These are phyloP conservation scores for Effrenium voratum DNA, from an alignment of 73 alveolate species.

Conservation along the genomic window DNA sequence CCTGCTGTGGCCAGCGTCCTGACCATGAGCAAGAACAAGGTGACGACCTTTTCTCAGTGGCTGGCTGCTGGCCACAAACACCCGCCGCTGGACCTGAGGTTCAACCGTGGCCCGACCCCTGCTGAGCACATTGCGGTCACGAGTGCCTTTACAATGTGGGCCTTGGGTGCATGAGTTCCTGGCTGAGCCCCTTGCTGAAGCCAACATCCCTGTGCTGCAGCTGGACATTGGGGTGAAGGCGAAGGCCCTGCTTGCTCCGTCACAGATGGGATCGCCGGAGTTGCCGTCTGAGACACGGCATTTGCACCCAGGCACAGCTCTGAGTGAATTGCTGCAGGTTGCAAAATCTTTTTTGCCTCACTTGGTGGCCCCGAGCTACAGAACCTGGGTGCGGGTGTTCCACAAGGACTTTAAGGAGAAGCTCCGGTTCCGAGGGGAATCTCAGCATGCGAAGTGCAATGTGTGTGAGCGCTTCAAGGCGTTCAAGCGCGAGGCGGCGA, in stretches of 20 bases:
- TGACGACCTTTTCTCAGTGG: background rate
- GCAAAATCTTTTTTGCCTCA: background rate
- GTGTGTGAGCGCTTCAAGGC: background rate
- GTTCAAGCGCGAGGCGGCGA: background rate
- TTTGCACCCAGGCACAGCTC: background rate
- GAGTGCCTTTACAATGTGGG: slow-evolving; percentile 5
- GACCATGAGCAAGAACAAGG: background rate
- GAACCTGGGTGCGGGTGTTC: background rate
- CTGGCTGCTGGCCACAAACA: background rate
- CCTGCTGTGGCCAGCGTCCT: background rate
- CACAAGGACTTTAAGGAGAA: background rate
- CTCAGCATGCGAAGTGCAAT: background rate
- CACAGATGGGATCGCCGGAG: background rate
- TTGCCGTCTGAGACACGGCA: background rate
- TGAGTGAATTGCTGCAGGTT: background rate
- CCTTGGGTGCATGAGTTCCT: background rate
- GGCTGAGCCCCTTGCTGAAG: slow-evolving; percentile 24
- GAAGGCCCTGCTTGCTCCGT: background rate
- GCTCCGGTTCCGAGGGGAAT: background rate
- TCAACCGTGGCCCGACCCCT: background rate
- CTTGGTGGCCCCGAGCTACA: background rate
- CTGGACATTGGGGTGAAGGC: background rate
- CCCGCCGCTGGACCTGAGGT: background rate
- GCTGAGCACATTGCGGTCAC: background rate
- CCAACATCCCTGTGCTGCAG: no score